These are phyloP conservation scores for Candida ovalis DNA, from an alignment of 805 yeast genomes.

Conservation along the genomic window DNA sequence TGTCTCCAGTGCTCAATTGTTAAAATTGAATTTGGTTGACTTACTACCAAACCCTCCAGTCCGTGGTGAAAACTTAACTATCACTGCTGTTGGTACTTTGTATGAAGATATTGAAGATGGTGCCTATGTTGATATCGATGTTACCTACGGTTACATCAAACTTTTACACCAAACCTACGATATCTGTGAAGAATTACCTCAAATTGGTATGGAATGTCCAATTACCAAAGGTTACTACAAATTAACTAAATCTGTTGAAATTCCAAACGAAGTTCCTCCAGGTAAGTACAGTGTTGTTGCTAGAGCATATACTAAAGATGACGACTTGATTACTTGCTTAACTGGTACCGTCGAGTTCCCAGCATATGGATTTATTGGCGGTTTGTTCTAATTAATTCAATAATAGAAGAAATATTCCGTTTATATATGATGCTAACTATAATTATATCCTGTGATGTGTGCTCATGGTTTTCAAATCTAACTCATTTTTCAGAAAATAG, in stretches of 20 bases:
- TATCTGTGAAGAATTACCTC: conserved; percentile 80
- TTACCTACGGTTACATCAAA: conserved; percentile 86
- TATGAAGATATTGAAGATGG: conserved; percentile 64
- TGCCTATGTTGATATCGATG: conserved; percentile 92
- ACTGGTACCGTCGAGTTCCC: conserved; percentile 66
- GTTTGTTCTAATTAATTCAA: not conserved
- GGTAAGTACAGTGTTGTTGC: conserved; percentile 87
- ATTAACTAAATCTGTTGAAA: conserved; percentile 68
- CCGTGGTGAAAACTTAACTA: conserved; percentile 79
- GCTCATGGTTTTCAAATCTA: too few relatives aligned
- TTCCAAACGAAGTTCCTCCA: conserved; percentile 93
- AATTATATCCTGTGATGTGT: too few relatives aligned
- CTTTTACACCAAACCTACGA: conserved; percentile 88
- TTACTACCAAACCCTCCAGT: conserved; percentile 85
- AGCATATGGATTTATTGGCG: conserved; percentile 6
- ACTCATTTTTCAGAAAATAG: too few relatives aligned
- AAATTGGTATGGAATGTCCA: conserved; percentile 87
- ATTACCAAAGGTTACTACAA: conserved; percentile 63
- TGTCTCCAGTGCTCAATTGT: conserved; percentile 53
- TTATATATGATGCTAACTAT: too few relatives aligned
- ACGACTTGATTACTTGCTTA: conserved; percentile 78
- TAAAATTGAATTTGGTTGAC: conserved; percentile 55
- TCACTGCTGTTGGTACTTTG: conserved; percentile 69
- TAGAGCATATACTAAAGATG: conserved; percentile 84
- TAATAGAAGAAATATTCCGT: too few relatives aligned